Percentiles rank a stretch among this genome's conserved stretches.
Conservation (phyloP, 805 yeast genomes). For the Ascoidea rubescens region DNA sequence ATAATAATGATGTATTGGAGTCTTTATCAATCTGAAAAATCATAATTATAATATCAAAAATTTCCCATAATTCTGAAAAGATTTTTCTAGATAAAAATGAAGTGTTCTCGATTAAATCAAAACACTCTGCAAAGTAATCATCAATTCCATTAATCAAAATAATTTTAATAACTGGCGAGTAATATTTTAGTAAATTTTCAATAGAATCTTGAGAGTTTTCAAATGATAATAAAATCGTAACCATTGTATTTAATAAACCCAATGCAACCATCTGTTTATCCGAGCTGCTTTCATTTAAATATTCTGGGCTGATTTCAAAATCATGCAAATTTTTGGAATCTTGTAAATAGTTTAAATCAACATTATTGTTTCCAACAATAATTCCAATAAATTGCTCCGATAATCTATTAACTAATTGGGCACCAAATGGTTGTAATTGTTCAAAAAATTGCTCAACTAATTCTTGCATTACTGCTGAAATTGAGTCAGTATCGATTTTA, state of each 20-base stretch:
- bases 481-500: constrained; percentile 73
- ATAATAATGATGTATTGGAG: constrained; percentile 42
- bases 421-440: constrained; percentile 83
- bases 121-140: constrained; percentile 63
- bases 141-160: constrained; percentile 53
- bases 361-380: constrained; percentile 50
- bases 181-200: constrained; percentile 45
- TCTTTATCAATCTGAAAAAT: constrained; percentile 17
- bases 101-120: constrained; percentile 62
- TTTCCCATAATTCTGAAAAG: constrained; percentile 63
- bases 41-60: constrained; percentile 33
- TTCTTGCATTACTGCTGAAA: constrained; percentile 88
- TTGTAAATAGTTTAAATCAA: background rate
- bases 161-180: constrained; percentile 54
- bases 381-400: constrained; percentile 62
- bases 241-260: constrained; percentile 70
- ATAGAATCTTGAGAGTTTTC: constrained; percentile 67
- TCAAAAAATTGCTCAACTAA: constrained; percentile 81
- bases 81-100: constrained; percentile 46
- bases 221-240: constrained; percentile 68
- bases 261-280: constrained; percentile 76
- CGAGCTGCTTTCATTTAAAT: constrained; percentile 17
- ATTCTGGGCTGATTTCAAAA: background rate
- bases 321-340: background rate
- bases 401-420: constrained; percentile 47